These are phyloP conservation scores for Amphicarpaea edgeworthii DNA, from an alignment of 306 rosid species.

Conservation along the genomic window DNA sequence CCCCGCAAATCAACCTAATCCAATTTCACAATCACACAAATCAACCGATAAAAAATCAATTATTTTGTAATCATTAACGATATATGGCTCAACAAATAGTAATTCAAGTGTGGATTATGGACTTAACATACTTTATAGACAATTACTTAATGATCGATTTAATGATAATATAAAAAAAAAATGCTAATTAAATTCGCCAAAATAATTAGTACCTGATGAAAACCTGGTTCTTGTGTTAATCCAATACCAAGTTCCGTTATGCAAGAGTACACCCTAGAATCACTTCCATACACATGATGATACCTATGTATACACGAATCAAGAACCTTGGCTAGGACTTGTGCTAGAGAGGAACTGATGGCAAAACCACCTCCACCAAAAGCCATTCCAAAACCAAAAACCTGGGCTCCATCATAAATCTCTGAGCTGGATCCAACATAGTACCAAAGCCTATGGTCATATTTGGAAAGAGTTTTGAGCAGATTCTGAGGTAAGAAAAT, in stretches of 20 bases:
- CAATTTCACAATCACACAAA: constrained; percentile 37
- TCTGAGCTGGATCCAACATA: constrained; percentile 79
- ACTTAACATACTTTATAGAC: too few species aligned
- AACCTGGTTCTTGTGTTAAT: constrained; percentile 80
- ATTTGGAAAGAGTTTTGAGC: constrained; percentile 78
- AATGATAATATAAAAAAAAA: too few species aligned
- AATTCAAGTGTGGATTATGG: too few species aligned
- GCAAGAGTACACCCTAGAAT: constrained; percentile 74
- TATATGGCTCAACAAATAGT: too few species aligned
- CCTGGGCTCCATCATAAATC: constrained; percentile 55
- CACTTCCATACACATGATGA: constrained; percentile 86
- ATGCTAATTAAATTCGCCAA: background rate
- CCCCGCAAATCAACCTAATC: constrained; percentile 76
- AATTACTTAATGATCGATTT: too few species aligned
- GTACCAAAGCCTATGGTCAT: constrained; percentile 76
- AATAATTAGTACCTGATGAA: constrained; percentile 74
- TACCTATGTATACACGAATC: constrained; percentile 83
- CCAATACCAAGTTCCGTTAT: constrained; percentile 78
- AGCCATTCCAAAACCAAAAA: constrained; percentile 74
- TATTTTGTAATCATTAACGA: too few species aligned
- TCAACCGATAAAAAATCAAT: too few species aligned
- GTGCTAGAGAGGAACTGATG: constrained; percentile 69
- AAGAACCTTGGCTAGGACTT: constrained; percentile 63
- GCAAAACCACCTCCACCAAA: constrained; percentile 93
- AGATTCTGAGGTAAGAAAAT: constrained; percentile 78